Evolutionary conservation across 2,329 filamentous ascomycete species (phyloP).

Genomic region (Corniculantispora saksenae): DNA sequence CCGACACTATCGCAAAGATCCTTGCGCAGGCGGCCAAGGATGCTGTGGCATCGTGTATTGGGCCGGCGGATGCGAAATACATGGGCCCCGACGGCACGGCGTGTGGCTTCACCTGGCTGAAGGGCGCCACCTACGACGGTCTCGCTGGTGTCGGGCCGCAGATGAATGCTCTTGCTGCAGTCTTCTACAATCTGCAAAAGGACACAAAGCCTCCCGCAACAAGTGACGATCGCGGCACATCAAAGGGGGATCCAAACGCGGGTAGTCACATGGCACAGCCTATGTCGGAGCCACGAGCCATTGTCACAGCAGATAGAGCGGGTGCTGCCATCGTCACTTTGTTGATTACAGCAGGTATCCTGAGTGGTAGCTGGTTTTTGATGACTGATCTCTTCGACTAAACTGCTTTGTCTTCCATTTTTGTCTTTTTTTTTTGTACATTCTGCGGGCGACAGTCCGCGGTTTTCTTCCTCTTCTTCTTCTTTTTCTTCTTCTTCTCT

Average conservation of each 20-base stretch:
- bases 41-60: conserved; percentile 54
- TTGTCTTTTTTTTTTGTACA: neutral
- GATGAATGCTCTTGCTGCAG: conserved; percentile 65
- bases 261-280: conserved; percentile 37
- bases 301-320: conserved; percentile 52
- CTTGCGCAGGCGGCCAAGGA: conserved; percentile 52
- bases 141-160: conserved; percentile 65
- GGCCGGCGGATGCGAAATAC: conserved; percentile 45
- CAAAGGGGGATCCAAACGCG: conserved; percentile 50
- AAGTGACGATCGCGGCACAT: conserved; percentile 59
- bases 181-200: conserved; percentile 61
- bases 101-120: conserved; percentile 70
- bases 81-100: conserved; percentile 57
- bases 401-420: neutral
- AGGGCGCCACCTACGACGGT: conserved; percentile 55
- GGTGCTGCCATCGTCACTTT: conserved; percentile 59
- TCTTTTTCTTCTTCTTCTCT: neutral
- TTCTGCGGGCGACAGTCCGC: neutral
- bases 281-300: conserved; percentile 30
- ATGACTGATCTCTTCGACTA: conserved; percentile 34
- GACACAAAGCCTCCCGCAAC: conserved; percentile 49
- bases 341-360: conserved; percentile 47
- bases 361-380: conserved; percentile 52
- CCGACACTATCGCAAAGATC: conserved; percentile 49
- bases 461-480: too few relatives aligned